Evolutionary conservation across 192 early-diverging fungal genomes (phyloP).

Genomic region (Oehlia diaphana): DNA sequence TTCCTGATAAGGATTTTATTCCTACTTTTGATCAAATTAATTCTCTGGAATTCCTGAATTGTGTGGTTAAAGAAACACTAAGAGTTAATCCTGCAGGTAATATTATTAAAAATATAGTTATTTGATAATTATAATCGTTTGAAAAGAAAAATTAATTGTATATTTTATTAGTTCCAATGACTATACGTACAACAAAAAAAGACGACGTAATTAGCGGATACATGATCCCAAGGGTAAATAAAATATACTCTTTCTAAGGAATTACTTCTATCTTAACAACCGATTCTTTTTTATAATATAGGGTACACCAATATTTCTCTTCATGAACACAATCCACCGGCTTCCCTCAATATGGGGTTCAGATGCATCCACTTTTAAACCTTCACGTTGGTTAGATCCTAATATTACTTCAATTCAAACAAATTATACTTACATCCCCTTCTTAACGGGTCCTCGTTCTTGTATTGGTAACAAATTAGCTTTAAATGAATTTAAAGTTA

Average conservation of each 20-base stretch:
- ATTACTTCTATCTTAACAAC: background rate
- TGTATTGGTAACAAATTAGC: slow-evolving; percentile 62
- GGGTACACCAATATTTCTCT: slow-evolving; percentile 40
- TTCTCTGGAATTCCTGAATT: slow-evolving; percentile 48
- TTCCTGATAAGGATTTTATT: slow-evolving; percentile 29
- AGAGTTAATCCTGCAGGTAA: slow-evolving; percentile 47
- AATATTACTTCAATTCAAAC: slow-evolving; percentile 30
- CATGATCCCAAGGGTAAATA: slow-evolving; percentile 47
- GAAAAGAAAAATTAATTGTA: background rate
- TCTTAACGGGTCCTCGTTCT: slow-evolving; percentile 51
- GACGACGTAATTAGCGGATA: slow-evolving; percentile 45
- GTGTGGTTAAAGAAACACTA: slow-evolving; percentile 53
- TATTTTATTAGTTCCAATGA: slow-evolving; percentile 41
- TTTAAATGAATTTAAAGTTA: slow-evolving; percentile 56
- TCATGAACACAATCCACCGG: slow-evolving; percentile 43
- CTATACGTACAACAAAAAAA: slow-evolving; percentile 38
- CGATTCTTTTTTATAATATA: background rate
- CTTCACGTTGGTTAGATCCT: slow-evolving; percentile 52
- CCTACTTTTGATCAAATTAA: slow-evolving; percentile 52
- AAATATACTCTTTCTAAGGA: background rate
- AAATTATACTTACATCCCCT: slow-evolving; percentile 41
- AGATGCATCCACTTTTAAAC: slow-evolving; percentile 53
- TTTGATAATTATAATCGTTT: background rate
- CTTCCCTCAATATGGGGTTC: slow-evolving; percentile 47
- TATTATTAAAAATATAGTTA: too few relatives aligned